phyloP scores from a whole-genome alignment of 495 filamentous ascomycete species.

The Echria macrotheca region DNA sequence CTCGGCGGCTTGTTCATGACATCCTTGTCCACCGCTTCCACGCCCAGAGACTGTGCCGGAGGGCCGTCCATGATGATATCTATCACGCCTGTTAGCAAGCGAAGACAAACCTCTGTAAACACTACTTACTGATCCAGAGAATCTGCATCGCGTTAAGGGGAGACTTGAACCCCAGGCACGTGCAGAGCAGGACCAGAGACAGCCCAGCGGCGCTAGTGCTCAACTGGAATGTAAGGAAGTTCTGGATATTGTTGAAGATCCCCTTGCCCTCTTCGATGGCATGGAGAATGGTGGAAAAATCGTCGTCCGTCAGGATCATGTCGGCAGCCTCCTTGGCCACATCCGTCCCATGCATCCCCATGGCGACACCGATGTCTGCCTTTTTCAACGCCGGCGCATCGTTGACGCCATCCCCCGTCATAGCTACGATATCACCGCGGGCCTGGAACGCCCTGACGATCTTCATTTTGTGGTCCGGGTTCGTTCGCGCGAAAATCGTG shows the following conservation, averaged over 20 bases:
- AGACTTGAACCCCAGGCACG: conserved; percentile 84
- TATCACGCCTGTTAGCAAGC: conserved; percentile 37
- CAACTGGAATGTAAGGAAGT: conserved; percentile 97
- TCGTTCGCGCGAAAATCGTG: conserved; percentile 92
- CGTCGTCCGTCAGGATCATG: conserved; percentile 97
- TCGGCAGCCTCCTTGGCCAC: conserved; percentile 99
- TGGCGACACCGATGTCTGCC: conserved; percentile 95
- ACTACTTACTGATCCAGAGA: conserved; percentile 92
- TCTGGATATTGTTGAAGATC: conserved; percentile 99
- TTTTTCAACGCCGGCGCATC: conserved; percentile 96
- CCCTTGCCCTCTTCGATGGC: conserved; percentile 98
- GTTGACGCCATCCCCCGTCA: conserved; percentile 98
- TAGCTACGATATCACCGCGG: conserved; percentile 94
- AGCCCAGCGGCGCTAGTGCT: conserved; percentile 94
- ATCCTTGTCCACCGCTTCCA: conserved; percentile 89
- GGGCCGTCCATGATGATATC: conserved; percentile 99
- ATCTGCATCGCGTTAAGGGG: conserved; percentile 99
- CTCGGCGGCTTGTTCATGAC: conserved; percentile 92
- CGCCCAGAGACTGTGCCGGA: conserved; percentile 92
- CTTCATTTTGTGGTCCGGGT: conserved; percentile 96
- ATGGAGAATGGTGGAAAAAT: conserved; percentile 93
- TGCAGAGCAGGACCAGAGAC: conserved; percentile 84
- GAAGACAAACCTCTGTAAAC: conserved; percentile 1
- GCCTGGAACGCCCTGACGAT: conserved; percentile 88
- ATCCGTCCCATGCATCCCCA: conserved; percentile 92